phyloP scores from a whole-genome alignment of 176 grass and related monocot species.

The Canna indica region DNA sequence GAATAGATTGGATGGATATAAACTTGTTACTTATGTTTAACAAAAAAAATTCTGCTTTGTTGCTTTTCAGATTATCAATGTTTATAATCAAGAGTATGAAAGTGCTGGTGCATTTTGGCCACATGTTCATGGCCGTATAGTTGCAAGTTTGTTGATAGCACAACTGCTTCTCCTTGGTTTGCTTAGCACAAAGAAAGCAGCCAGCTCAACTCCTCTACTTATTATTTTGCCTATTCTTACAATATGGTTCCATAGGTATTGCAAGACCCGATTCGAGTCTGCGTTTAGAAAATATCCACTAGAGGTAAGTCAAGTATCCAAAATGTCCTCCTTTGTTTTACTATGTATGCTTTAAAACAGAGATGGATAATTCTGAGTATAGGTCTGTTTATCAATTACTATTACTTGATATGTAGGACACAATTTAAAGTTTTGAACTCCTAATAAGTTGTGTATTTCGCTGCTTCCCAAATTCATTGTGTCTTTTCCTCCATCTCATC shows the following conservation, averaged over 20 bases:
- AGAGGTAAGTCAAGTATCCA: slow-evolving; percentile 34
- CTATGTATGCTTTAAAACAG: background rate
- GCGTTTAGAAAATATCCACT: slow-evolving; percentile 89
- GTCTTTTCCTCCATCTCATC: too few relatives aligned
- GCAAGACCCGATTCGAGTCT: slow-evolving; percentile 84
- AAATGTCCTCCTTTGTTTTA: background rate
- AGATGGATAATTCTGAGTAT: background rate
- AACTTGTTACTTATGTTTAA: background rate
- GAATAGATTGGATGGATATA: background rate
- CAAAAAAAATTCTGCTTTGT: background rate
- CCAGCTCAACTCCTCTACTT: slow-evolving; percentile 77
- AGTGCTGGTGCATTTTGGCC: slow-evolving; percentile 90
- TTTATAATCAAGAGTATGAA: slow-evolving; percentile 96
- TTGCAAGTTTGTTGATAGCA: slow-evolving; percentile 76
- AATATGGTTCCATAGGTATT: slow-evolving; percentile 88
- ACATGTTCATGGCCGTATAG: slow-evolving; percentile 76
- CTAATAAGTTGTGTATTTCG: too few relatives aligned
- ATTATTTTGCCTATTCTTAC: slow-evolving; percentile 69
- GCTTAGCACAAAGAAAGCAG: slow-evolving; percentile 73
- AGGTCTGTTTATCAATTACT: too few relatives aligned
- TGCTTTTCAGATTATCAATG: slow-evolving; percentile 79
- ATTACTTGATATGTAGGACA: too few relatives aligned
- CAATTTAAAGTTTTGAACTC: too few relatives aligned
- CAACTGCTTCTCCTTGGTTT: slow-evolving; percentile 71
- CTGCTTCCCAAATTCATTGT: too few relatives aligned